Percentiles rank a stretch among this genome's conserved stretches.
Evolutionary conservation across 2,329 filamentous ascomycete genomes (phyloP).

Genomic region (Aspergillus sp.): DNA sequence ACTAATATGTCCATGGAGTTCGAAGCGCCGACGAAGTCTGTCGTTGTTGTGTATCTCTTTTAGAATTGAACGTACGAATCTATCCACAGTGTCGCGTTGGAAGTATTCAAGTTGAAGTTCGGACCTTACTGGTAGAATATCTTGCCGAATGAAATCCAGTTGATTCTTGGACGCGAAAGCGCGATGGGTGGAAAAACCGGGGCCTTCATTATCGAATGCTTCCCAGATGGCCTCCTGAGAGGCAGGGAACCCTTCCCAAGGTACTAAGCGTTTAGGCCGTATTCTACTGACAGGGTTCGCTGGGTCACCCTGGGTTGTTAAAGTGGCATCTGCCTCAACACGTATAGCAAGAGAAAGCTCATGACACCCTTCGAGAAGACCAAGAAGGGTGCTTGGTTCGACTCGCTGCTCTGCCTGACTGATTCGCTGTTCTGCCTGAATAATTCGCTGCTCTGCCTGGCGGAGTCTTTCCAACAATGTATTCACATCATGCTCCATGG

Average conservation of each 20-base stretch:
- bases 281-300: conserved; percentile 11
- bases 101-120: no score
- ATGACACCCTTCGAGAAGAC: not conserved
- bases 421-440: no score
- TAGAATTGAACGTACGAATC: no score
- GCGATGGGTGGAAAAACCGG: conserved; percentile 17
- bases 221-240: conserved; percentile 26
- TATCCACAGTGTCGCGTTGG: no score
- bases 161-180: conserved; percentile 23
- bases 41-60: not conserved
- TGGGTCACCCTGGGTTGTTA: no score
- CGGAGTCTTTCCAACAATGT: no score
- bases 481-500: no score
- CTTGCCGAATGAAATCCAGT: conserved; percentile 10
- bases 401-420: no score
- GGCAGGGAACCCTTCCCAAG: conserved; percentile 28
- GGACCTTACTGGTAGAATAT: no score
- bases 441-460: no score
- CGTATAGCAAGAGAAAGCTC: not conserved
- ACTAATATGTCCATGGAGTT: conserved; percentile 19
- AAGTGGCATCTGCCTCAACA: no score
- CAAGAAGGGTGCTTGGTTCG: no score
- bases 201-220: conserved; percentile 18
- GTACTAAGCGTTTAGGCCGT: conserved; percentile 22
- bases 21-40: conserved; percentile 14